Conservation (phyloP, 2,329 filamentous ascomycete species). For the Pseudocercospora macadamiae region DNA sequence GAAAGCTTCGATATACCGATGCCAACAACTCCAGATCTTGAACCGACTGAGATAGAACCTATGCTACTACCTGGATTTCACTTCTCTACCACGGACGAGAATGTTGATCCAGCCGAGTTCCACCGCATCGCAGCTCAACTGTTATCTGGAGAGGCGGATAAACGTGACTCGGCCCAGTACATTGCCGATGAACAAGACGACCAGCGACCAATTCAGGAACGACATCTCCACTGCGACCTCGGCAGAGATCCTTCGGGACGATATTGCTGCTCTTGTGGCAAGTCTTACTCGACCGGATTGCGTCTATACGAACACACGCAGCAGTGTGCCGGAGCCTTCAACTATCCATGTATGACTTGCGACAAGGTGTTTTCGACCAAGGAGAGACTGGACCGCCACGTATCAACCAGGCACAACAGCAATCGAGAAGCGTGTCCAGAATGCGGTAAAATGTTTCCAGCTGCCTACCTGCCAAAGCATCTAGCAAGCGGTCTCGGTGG, state of each 20-base stretch:
- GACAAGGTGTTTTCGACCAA: constrained; percentile 24
- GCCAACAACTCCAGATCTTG: constrained; percentile 11
- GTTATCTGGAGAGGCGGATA: constrained; percentile 19
- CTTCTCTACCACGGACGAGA: constrained; percentile 27
- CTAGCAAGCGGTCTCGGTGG: constrained; percentile 27
- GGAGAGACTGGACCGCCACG: constrained; percentile 17
- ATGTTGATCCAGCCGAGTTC: constrained; percentile 27
- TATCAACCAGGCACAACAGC: constrained; percentile 20
- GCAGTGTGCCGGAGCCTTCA: constrained; percentile 23
- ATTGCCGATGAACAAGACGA: constrained; percentile 12
- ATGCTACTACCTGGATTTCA: constrained; percentile 27
- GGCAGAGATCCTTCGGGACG: constrained; percentile 23
- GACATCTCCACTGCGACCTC: constrained; percentile 26
- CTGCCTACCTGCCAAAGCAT: constrained; percentile 24
- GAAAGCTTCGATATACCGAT: constrained; percentile 15
- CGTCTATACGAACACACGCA: constrained; percentile 22
- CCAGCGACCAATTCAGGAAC: constrained; percentile 3
- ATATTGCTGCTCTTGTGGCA: constrained; percentile 28
- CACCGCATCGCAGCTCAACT: constrained; percentile 29
- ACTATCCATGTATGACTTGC: constrained; percentile 25
- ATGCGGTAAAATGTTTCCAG: constrained; percentile 24
- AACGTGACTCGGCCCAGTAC: constrained; percentile 11
- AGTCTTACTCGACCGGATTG: constrained; percentile 22
- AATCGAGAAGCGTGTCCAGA: constrained; percentile 27
- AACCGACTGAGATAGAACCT: constrained; percentile 1